Conservation (phyloP, 768 basidiomycete species). For the Boletus insuetus region DNA sequence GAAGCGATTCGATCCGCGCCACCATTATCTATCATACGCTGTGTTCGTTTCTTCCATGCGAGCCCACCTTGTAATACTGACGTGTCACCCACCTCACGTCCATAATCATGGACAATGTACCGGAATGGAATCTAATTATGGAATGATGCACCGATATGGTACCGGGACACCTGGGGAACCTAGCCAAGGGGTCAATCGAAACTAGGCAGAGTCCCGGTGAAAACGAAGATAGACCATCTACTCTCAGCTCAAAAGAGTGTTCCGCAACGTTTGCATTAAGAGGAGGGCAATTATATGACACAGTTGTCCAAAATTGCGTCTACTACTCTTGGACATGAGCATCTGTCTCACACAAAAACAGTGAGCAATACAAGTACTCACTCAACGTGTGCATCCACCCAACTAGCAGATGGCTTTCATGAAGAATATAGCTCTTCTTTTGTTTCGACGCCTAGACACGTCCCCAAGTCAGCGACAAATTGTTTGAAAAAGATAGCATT, state of each 20-base stretch:
- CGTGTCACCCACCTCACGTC: too few relatives aligned
- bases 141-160: background rate
- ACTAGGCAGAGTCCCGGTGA: background rate
- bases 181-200: background rate
- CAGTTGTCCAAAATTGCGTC: constrained; percentile 22
- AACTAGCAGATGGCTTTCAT: constrained; percentile 25
- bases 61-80: too few relatives aligned
- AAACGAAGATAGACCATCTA: background rate
- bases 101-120: background rate
- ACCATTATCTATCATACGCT: too few relatives aligned
- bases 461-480: background rate
- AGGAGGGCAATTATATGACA: constrained; percentile 16
- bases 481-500: background rate
- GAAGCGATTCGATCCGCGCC: too few relatives aligned
- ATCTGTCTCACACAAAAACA: background rate
- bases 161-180: background rate
- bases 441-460: constrained; percentile 48
- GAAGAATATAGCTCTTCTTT: constrained; percentile 63
- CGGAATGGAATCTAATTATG: background rate
- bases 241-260: background rate
- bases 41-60: too few relatives aligned
- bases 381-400: constrained; percentile 15
- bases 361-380: constrained; percentile 4
- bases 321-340: constrained; percentile 19
- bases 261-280: constrained; percentile 20